A percentile compares a stretch with the other conserved stretches of the same genome.
Evolutionary conservation across 768 basidiomycete genomes (phyloP).

Genomic region (Megacollybia marginata): DNA sequence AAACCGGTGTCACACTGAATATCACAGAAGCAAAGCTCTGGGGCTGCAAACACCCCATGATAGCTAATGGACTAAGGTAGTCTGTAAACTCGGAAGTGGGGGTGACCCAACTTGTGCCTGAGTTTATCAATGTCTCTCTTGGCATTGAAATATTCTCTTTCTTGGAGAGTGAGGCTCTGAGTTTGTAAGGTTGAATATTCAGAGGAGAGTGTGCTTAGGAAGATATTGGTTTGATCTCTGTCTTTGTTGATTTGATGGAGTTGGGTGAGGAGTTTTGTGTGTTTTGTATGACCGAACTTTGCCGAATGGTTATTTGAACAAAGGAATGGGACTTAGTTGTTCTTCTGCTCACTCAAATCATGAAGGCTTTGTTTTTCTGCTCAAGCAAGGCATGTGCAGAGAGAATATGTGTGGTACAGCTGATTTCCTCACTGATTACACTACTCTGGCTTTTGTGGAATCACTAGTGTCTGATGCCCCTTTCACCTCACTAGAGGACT

Average conservation of each 20-base stretch:
- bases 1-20: too few species aligned
- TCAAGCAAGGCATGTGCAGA: slow-evolving; percentile 77
- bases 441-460: too few species aligned
- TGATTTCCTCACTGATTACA: too few species aligned
- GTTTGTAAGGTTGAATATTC: neutral
- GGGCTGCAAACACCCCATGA: slow-evolving; percentile 55
- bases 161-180: slow-evolving; percentile 12
- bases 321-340: slow-evolving; percentile 52
- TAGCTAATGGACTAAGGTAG: slow-evolving; percentile 70
- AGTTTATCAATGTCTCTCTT: slow-evolving; percentile 74
- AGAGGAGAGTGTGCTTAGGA: neutral
- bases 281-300: slow-evolving; percentile 3
- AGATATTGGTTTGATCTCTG: slow-evolving; percentile 35
- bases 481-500: too few species aligned
- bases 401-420: slow-evolving; percentile 79
- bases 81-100: slow-evolving; percentile 65
- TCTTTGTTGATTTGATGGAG: slow-evolving; percentile 59
- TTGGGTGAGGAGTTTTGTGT: neutral
- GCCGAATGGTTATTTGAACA: too few species aligned
- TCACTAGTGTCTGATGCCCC: too few species aligned
- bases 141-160: slow-evolving; percentile 68
- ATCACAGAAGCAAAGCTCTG: slow-evolving; percentile 31
- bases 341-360: slow-evolving; percentile 78
- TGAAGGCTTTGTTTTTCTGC: slow-evolving; percentile 71
- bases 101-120: slow-evolving; percentile 71